Base-by-base conservation (phyloP, 352 stramenopile genomes). In the Blastocystis sp. region DNA sequence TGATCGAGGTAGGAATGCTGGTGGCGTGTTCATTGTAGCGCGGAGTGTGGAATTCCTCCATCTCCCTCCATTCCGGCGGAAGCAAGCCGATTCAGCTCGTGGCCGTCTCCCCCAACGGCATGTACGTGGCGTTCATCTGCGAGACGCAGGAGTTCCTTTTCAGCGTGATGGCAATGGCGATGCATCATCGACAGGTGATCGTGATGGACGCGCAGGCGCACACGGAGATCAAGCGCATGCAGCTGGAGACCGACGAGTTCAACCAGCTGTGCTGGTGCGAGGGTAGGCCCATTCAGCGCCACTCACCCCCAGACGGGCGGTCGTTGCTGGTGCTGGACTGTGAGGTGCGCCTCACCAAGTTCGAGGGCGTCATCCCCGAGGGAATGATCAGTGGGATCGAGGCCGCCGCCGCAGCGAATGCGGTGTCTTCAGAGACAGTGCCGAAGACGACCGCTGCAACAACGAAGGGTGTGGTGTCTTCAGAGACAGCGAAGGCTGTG, bases 91-190 rank as follows among this genome's bases (percentile, higher is more conserved):
- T 63, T 42, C 45, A 68, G 21, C 24, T 84, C 52, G 74, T 84
- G 0, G 17, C 61, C 1, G 7, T 84, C 24, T 84, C 74, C 38
- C 60, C 74, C 19, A 84, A 84, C 45, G 74, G 60, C 21, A 28
- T 70, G 28, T 84, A 84, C 38, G 52, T 84, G 10, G 74, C 74
- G 10, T 84, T 69, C 57, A 84, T 57, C 74, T 54, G 21, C 66
- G 52, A 57, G 48, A 57, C 60, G 3, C 38, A 59, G 1, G 66
- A 76, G 1, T 40, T 21, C 42, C 54, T 52, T 2, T 68, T 42
- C 34, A 59, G 52, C 1, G 74, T 84, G 48, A 2, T 45, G 40
- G 3, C 34, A n/a, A 57, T 21, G n/a, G n/a, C 19, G 14, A 34
- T 4, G 14, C 1, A 21, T 81, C 9, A 81, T 24, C 24, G 3